phyloP scores from a whole-genome alignment of 106 monocot genomes.

The Chionographis japonica region DNA sequence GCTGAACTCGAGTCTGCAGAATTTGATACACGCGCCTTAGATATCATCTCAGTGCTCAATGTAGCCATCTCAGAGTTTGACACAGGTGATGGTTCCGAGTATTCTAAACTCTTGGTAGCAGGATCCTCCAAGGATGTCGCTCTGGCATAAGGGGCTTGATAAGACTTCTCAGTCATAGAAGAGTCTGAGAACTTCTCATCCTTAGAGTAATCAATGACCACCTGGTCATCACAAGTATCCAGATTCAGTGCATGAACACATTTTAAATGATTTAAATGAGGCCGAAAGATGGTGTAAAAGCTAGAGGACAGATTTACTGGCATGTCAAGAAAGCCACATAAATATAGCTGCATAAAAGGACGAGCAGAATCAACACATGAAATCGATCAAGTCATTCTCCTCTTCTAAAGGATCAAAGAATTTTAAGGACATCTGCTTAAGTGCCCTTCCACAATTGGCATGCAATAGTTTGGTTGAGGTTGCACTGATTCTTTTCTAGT shows the following conservation, averaged over 20 bases:
- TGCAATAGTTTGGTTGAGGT: no score
- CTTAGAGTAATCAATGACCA: slow-evolving; percentile 19
- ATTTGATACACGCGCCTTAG: slow-evolving; percentile 13
- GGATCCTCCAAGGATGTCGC: slow-evolving; percentile 50
- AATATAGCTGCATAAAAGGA: no score
- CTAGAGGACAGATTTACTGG: no score
- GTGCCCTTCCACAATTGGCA: no score
- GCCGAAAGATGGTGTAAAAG: background rate
- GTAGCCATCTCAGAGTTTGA: slow-evolving; percentile 16
- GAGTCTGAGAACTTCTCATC: slow-evolving; percentile 23
- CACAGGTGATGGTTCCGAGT: slow-evolving; percentile 9
- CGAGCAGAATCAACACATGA: no score
- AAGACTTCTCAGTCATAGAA: slow-evolving; percentile 20
- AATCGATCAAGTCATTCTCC: no score
- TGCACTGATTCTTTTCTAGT: no score
- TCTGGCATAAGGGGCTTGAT: slow-evolving; percentile 63
- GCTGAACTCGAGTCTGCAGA: slow-evolving; percentile 10
- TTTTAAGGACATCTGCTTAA: no score
- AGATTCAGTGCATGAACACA: background rate
- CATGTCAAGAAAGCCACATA: no score
- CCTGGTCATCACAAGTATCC: slow-evolving; percentile 23
- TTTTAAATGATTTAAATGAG: background rate
- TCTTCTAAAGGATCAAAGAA: no score
- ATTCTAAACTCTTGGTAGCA: slow-evolving; percentile 7
- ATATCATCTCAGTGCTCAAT: slow-evolving; percentile 13